A percentile compares a stretch with the other conserved stretches of the same genome.
Conservation (phyloP, 73 alveolate genomes). For the Paramecium primaurelia region DNA sequence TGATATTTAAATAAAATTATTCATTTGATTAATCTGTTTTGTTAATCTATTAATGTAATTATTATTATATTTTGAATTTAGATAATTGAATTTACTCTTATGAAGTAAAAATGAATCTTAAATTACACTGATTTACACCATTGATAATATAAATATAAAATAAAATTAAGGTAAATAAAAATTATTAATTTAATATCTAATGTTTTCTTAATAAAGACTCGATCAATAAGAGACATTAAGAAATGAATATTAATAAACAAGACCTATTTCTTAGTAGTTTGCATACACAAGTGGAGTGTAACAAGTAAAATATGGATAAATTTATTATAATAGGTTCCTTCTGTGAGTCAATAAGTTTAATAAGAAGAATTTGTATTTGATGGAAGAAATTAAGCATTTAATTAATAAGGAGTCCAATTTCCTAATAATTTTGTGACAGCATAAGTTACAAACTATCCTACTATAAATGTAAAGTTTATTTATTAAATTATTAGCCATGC, state of each 20-base stretch:
- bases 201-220: not conserved
- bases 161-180: not conserved
- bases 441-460: not conserved
- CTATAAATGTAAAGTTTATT: not conserved
- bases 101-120: not conserved
- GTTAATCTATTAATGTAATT: no score
- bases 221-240: not conserved
- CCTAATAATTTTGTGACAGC: conserved; percentile 6
- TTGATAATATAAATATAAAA: not conserved
- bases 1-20: no score
- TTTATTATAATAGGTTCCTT: not conserved
- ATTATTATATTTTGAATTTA: no score
- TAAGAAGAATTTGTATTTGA: not conserved
- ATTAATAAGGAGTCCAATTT: not conserved
- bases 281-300: not conserved
- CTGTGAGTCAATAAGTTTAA: not conserved
- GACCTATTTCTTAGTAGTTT: not conserved
- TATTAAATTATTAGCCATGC: conserved; percentile 1
- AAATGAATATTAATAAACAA: not conserved
- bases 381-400: conserved; percentile 24
- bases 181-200: not conserved
- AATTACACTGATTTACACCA: not conserved
- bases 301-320: not conserved
- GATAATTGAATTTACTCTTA: no score
- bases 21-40: not conserved